A percentile compares a stretch with the other conserved stretches of the same genome.
These are phyloP conservation scores for apple (Malus domestica) DNA, from an alignment of 306 rosid species.

Conservation along the genomic window DNA sequence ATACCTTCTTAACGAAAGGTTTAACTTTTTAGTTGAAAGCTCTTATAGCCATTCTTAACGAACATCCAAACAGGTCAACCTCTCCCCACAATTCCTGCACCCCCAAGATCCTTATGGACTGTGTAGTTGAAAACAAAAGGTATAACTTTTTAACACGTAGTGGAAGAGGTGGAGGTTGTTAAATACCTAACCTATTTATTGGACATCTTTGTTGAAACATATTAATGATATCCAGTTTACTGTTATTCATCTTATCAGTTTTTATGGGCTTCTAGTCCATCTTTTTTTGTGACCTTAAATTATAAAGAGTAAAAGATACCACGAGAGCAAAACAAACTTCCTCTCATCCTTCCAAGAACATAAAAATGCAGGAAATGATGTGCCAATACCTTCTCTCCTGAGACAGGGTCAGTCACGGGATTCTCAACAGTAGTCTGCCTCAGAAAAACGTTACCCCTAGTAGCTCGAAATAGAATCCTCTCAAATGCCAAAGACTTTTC, in stretches of 20 bases:
- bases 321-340: not conserved
- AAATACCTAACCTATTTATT: not conserved
- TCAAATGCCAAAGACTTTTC: conserved; percentile 54
- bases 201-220: not conserved
- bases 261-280: not conserved
- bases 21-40: not conserved
- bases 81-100: not conserved
- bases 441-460: conserved; percentile 51
- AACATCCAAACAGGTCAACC: not conserved
- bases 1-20: no score
- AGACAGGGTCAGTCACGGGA: conserved; percentile 45
- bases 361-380: not conserved
- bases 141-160: not conserved
- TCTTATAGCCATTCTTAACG: not conserved
- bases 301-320: not conserved
- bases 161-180: not conserved
- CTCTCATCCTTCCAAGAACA: not conserved
- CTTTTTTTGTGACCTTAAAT: not conserved
- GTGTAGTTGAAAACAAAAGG: not conserved
- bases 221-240: not conserved
- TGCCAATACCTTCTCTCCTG: conserved; percentile 46
- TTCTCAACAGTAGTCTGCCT: conserved; percentile 41
- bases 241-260: not conserved
- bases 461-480: conserved; percentile 59
- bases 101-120: not conserved